Conservation (phyloP, 78 protist genomes). For the Dictyostelium intermedium region DNA sequence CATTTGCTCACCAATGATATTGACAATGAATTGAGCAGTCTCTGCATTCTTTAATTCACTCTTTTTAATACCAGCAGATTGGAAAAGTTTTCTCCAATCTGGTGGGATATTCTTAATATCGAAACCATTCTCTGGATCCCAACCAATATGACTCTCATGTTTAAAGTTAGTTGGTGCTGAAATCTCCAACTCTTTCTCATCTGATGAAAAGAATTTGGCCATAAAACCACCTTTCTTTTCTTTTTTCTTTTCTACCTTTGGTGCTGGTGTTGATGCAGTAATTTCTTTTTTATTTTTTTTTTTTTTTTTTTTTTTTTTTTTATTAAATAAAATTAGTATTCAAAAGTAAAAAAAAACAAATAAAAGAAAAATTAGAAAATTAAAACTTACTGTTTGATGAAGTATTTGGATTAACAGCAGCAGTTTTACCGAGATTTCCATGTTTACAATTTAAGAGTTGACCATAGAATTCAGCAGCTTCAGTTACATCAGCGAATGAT, state of each 20-base stretch:
- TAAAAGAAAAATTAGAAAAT: background rate
- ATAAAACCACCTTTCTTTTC: constrained; percentile 61
- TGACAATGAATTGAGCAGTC: constrained; percentile 79
- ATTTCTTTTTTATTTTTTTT: constrained; percentile 29
- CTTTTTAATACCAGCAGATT: constrained; percentile 85
- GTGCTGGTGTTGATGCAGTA: constrained; percentile 1
- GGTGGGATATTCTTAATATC: constrained; percentile 81
- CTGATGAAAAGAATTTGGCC: background rate
- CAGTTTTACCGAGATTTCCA: background rate
- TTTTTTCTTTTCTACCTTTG: constrained; percentile 59
- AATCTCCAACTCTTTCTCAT: constrained; percentile 42
- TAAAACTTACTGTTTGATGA: background rate
- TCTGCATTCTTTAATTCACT: constrained; percentile 80
- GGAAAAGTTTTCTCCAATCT: constrained; percentile 82
- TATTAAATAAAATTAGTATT: background rate
- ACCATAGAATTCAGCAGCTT: constrained; percentile 64
- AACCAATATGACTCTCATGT: constrained; percentile 82
- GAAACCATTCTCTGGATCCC: constrained; percentile 80
- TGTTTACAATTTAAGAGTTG: constrained; percentile 15
- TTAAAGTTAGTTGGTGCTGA: constrained; percentile 79
- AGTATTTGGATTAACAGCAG: constrained; percentile 11
- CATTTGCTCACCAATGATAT: constrained; percentile 70
- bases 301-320: constrained; percentile 52
- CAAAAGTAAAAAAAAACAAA: background rate
- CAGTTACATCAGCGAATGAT: constrained; percentile 77